Conservation (phyloP, 805 yeast species). For the Metschnikowia kunwiensis region DNA sequence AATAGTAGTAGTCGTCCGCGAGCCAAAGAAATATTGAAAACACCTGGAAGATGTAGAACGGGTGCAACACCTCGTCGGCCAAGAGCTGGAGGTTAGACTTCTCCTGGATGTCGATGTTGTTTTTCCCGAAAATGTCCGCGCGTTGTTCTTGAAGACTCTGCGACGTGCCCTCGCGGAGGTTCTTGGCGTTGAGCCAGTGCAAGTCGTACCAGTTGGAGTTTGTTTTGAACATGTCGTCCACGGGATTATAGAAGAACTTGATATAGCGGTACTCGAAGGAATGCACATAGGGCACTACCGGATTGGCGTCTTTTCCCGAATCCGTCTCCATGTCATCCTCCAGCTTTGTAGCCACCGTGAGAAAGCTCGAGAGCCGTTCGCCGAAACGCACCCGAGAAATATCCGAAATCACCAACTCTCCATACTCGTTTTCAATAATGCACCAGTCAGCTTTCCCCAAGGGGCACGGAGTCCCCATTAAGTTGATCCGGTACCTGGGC, state of each 20-base stretch:
- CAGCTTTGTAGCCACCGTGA: conserved; percentile 31
- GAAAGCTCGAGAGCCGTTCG: conserved; percentile 66
- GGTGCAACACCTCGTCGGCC: conserved; percentile 87
- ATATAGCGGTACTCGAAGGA: conserved; percentile 80
- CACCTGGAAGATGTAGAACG: conserved; percentile 92
- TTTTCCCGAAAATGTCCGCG: conserved; percentile 68
- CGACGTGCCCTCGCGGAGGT: conserved; percentile 65
- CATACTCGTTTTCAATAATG: conserved; percentile 90
- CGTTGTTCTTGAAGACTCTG: conserved; percentile 69
- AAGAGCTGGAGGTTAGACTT: conserved; percentile 64
- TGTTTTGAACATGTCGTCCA: conserved; percentile 80
- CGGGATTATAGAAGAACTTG: conserved; percentile 77
- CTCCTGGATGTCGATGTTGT: conserved; percentile 71
- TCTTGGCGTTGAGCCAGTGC: conserved; percentile 63
- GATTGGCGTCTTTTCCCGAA: conserved; percentile 44
- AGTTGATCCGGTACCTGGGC: conserved; percentile 66
- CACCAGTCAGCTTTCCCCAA: conserved; percentile 89
- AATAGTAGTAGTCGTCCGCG: conserved; percentile 87
- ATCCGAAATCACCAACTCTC: conserved; percentile 64
- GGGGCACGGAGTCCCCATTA: conserved; percentile 64
- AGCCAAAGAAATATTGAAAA: conserved; percentile 91
- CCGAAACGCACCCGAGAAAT: conserved; percentile 63
- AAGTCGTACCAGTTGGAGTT: conserved; percentile 85
- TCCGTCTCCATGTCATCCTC: conserved; percentile 25
- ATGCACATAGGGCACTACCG: conserved; percentile 65